Base-by-base conservation (phyloP, 345 rosid species). In the Salix brachista region DNA sequence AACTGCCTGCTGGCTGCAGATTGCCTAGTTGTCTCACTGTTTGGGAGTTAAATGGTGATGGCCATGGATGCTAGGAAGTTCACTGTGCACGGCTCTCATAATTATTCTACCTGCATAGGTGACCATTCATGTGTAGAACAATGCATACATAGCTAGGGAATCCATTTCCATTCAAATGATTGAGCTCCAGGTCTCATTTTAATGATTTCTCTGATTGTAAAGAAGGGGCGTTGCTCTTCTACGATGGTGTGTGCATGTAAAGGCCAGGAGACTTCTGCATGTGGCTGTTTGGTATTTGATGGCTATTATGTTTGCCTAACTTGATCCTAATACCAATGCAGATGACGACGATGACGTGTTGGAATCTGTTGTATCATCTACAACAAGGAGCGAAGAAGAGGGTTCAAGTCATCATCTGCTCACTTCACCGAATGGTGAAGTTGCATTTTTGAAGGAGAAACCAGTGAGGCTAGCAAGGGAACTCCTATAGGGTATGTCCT, bases 391-490 rank as follows among this genome's bases (percentile, higher is more conserved):
- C n/a, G 95, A 87, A 77, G 96, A 83, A 78, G 94, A 87, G 83
- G 93, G 83, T 71, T 79, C 87, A 78, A 85, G 86, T 84, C 92
- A 90, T 71, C 93, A 87, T 84, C 88, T 93, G 80, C 87, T 93
- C 74, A 82, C 88, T 41, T 46, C 77, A 65, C 86, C 88, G 10
- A 88, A 90, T 73, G 87, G 90, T 64, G 92, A 93, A 52, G 70
- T 91, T 80, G 90, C 86, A 71, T 90, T 89, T 78, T 78, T 91
- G 74, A 82, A 84, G 82, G 93, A 91, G 75, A 90, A 87, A 83
- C 89, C 94, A 17, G 85, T 88, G 76, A 86, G 87, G 81, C 82
- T 92, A 81, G 88, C 97, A 36, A 90, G 85, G 83, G 93, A 90
- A 76, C 83, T 70, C 61, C 30, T 84, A 69, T 87, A 75, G 73